Percentiles rank a stretch among this genome's conserved stretches.
These are phyloP conservation scores for Houttuynia cordata DNA, from an alignment of 164 flowering plant genomes.

Conservation along the genomic window DNA sequence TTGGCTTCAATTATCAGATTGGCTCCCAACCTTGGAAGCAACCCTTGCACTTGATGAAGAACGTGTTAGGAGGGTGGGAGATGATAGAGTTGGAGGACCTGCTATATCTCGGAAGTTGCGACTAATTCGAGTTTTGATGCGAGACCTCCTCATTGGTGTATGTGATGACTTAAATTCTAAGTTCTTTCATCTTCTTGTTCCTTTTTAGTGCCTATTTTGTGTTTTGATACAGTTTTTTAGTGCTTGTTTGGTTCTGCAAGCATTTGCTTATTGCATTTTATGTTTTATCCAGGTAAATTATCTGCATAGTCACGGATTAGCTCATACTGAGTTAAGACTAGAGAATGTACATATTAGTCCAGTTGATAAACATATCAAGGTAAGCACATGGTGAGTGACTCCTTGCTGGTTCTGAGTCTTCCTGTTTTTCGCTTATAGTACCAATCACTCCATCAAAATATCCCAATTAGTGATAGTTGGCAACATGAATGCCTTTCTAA, in stretches of 20 bases:
- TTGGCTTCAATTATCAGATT: constrained; percentile 92
- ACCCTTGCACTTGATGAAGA: constrained; percentile 92
- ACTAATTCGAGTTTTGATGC: constrained; percentile 72
- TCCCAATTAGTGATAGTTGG: neutral
- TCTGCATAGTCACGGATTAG: constrained; percentile 97
- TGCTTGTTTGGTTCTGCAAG: neutral
- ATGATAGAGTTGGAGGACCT: constrained; percentile 88
- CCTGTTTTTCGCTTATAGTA: neutral
- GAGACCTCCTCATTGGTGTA: constrained; percentile 97
- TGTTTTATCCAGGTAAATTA: constrained; percentile 63
- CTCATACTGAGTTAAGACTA: constrained; percentile 91
- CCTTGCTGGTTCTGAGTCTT: neutral
- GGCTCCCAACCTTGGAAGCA: constrained; percentile 98
- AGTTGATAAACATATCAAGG: constrained; percentile 90
- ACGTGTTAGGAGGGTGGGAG: constrained; percentile 78
- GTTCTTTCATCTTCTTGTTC: neutral
- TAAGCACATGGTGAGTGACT: constrained; percentile 16
- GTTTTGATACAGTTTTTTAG: neutral
- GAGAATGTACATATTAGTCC: constrained; percentile 96
- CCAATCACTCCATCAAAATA: neutral
- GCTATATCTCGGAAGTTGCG: constrained; percentile 69
- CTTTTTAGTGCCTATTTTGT: neutral
- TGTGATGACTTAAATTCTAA: constrained; percentile 8
- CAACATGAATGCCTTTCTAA: no score
- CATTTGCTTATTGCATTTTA: neutral